Percentiles rank a stretch among this genome's conserved stretches.
These are phyloP conservation scores for Arctostaphylos glauca DNA, from an alignment of 148 eudicot genomes.

Conservation along the genomic window DNA sequence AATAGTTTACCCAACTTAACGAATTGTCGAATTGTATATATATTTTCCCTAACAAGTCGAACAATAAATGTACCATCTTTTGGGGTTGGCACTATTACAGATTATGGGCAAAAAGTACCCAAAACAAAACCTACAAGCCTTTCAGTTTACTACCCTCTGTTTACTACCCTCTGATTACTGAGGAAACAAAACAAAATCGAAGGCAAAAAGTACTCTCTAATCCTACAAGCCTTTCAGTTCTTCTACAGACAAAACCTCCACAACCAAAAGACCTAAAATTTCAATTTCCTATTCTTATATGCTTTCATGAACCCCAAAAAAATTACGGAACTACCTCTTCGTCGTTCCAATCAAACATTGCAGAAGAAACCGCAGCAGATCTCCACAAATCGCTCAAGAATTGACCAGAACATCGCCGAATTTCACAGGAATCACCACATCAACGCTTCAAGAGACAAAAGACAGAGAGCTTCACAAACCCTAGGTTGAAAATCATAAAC, in stretches of 20 bases:
- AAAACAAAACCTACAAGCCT: too few relatives aligned
- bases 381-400: slow-evolving; percentile 21
- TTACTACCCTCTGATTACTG: background rate
- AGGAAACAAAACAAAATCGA: background rate
- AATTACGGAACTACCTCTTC: slow-evolving; percentile 44
- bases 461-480: background rate
- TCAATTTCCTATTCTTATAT: background rate
- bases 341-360: slow-evolving; percentile 91
- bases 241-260: background rate
- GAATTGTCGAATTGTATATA: too few relatives aligned
- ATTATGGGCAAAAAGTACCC: too few relatives aligned
- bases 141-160: too few relatives aligned
- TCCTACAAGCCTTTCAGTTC: background rate
- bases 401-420: slow-evolving; percentile 25
- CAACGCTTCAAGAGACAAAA: background rate
- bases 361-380: slow-evolving; percentile 30
- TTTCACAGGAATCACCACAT: background rate
- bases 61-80: too few relatives aligned
- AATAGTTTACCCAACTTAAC: too few relatives aligned
- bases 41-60: too few relatives aligned
- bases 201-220: background rate
- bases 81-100: too few relatives aligned
- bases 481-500: too few relatives aligned
- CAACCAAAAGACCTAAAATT: background rate
- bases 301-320: background rate